Conservation (phyloP, 1,284 basidiomycete species). For the Sanghuangporus weigelae region DNA sequence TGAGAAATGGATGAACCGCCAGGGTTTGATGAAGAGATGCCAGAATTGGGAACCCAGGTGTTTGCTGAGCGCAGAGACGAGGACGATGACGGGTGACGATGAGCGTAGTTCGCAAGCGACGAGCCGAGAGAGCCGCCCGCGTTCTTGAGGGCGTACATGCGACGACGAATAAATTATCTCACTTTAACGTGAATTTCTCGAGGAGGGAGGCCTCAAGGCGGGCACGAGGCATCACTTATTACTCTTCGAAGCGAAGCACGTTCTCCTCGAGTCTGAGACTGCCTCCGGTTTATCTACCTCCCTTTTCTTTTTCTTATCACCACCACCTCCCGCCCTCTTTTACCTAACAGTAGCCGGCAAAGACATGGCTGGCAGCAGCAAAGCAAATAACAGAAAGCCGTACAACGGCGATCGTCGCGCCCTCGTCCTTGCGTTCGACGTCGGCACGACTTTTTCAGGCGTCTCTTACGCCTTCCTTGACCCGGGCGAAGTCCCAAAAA, state of each 20-base stretch:
- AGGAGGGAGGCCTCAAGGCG: neutral
- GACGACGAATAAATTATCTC: neutral
- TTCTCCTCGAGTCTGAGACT: neutral
- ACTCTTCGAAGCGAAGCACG: neutral
- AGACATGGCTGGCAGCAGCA: slow-evolving; percentile 11
- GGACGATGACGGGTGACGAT: neutral
- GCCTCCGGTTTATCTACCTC: neutral
- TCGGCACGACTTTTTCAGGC: slow-evolving; percentile 73
- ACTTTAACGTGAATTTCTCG: neutral
- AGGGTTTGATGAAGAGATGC: neutral
- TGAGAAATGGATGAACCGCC: neutral
- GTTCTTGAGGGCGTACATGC: slow-evolving; percentile 1
- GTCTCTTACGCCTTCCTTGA: slow-evolving; percentile 74
- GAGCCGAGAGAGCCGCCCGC: neutral
- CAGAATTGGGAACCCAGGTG: neutral
- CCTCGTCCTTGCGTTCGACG: slow-evolving; percentile 68
- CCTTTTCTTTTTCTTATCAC: slow-evolving; percentile 6
- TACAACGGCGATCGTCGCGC: slow-evolving; percentile 57
- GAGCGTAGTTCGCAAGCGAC: slow-evolving; percentile 4
- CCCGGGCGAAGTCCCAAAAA: slow-evolving; percentile 67
- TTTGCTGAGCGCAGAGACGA: neutral
- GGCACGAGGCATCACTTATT: neutral
- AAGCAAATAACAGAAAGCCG: slow-evolving; percentile 55
- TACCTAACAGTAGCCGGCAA: neutral
- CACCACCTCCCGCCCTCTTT: neutral